Evolutionary conservation across 2,329 filamentous ascomycete genomes (phyloP).

Genomic region (Rachicladosporium sp.): DNA sequence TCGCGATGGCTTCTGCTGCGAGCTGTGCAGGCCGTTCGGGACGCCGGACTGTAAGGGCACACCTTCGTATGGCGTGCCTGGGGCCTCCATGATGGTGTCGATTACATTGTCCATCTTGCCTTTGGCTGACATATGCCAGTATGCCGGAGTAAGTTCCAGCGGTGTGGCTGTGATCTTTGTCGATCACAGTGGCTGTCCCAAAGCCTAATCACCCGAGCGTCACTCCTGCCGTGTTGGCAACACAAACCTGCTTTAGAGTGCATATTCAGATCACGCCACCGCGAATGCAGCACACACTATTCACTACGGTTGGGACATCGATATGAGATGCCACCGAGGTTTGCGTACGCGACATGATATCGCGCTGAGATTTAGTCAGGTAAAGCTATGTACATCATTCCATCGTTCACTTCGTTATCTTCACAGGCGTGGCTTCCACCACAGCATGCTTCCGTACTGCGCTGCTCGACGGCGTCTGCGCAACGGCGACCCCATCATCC

Average conservation of each 20-base stretch:
- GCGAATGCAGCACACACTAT: no score
- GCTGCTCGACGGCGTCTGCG: background rate
- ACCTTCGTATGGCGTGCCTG: slow-evolving; percentile 2
- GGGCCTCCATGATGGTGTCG: background rate
- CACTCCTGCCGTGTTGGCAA: no score
- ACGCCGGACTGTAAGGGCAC: slow-evolving; percentile 5
- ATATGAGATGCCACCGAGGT: no score
- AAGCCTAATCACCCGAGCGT: no score
- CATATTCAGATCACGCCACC: no score
- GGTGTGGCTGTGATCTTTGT: no score
- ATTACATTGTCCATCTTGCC: slow-evolving; percentile 3
- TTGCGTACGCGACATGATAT: no score
- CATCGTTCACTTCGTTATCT: background rate
- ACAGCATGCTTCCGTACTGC: background rate
- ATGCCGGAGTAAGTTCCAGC: no score
- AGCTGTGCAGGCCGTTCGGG: slow-evolving; percentile 14
- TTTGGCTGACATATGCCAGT: slow-evolving; percentile 1
- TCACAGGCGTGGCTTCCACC: slow-evolving; percentile 7
- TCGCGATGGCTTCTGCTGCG: slow-evolving; percentile 17
- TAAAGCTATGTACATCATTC: slow-evolving; percentile 3
- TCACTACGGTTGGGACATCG: no score
- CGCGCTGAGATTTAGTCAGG: slow-evolving; percentile 1
- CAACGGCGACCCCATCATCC: background rate
- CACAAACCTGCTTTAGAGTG: no score
- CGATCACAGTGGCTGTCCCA: no score